A percentile compares a stretch with the other conserved stretches of the same genome.
Conservation (phyloP, 2,329 filamentous ascomycete genomes). For the Aspergillus caelatus region DNA sequence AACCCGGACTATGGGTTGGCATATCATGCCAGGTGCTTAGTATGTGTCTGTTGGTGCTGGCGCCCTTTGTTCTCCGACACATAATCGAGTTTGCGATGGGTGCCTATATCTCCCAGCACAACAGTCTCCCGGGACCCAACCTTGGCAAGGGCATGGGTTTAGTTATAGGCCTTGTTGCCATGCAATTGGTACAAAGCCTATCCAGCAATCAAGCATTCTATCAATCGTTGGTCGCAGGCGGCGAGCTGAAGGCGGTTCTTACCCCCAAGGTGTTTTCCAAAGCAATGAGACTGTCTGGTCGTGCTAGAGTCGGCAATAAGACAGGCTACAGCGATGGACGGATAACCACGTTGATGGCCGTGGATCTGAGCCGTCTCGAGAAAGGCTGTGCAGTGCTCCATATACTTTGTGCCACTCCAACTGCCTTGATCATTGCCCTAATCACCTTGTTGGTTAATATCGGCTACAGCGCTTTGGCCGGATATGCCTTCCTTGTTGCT, state of each 20-base stretch:
- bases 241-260: slow-evolving; percentile 76
- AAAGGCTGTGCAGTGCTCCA: too few species aligned
- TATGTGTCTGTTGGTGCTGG: slow-evolving; percentile 74
- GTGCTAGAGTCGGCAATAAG: slow-evolving; percentile 75
- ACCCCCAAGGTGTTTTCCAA: slow-evolving; percentile 92
- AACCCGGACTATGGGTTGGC: slow-evolving; percentile 80
- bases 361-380: slow-evolving; percentile 39
- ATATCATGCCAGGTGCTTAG: slow-evolving; percentile 74
- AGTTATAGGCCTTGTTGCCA: slow-evolving; percentile 78
- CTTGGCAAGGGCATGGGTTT: slow-evolving; percentile 79
- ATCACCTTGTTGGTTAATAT: slow-evolving; percentile 68
- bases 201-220: slow-evolving; percentile 91
- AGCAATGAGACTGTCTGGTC: slow-evolving; percentile 82
- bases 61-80: slow-evolving; percentile 82
- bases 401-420: too few species aligned
- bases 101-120: slow-evolving; percentile 69
- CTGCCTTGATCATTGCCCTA: too few species aligned
- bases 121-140: slow-evolving; percentile 59
- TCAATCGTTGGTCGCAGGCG: slow-evolving; percentile 87
- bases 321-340: slow-evolving; percentile 45
- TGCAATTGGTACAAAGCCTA: slow-evolving; percentile 83
- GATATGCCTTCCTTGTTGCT: slow-evolving; percentile 79
- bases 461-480: slow-evolving; percentile 84
- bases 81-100: slow-evolving; percentile 82
- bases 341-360: slow-evolving; percentile 59